Base-by-base conservation (phyloP, 345 rosid genomes). In the Ceriops tagal region DNA sequence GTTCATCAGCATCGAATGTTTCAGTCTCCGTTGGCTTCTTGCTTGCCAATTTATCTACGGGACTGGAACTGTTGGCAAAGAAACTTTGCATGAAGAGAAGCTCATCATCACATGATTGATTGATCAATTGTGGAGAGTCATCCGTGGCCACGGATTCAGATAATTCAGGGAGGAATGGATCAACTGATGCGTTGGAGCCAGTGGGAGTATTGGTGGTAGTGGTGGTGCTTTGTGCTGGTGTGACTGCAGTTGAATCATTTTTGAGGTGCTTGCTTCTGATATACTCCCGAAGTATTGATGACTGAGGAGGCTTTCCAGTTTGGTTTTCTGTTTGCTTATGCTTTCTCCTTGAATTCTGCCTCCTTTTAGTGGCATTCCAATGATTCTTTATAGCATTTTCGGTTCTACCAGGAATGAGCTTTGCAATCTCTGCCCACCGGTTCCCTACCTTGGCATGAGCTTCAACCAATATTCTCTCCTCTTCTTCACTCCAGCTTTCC, bases 371-470 rank as follows among this genome's bases (percentile, higher is more conserved):
- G 2, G 98, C 96, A 43, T 93, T 93, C 97, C 98, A 92, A 56
- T 93, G 98, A 65, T 93, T 93, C 81, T 93, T 93, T 51, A 93
- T 88, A 11, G 97, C 69, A 68, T 93, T 93, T 74, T 93, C 98
- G 6, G 93, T 89, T 68, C 99, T 81, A 68, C 97, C 96, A 1
- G 86, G 93, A 61, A 95, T 88, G 60, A 73, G 66, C 73, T 89
- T 95, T 0, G 97, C 96, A 5, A 95, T 95, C 85, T 89, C 97
- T 2, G 99, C 99, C 99, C 97, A 95, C 53, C 86, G 78, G 79
- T 95, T 95, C 27, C 99, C 97, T 13, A 92, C 80, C 30, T 80
- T 88, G 3, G 69, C 78, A 77, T 95, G 99, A 39, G 95, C 87
- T 70, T 83, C 89, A 32, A 93, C 87, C 26, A 93, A 69, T 52